Conservation (phyloP, 2,329 filamentous ascomycete genomes). For the Cercospora sp. region DNA sequence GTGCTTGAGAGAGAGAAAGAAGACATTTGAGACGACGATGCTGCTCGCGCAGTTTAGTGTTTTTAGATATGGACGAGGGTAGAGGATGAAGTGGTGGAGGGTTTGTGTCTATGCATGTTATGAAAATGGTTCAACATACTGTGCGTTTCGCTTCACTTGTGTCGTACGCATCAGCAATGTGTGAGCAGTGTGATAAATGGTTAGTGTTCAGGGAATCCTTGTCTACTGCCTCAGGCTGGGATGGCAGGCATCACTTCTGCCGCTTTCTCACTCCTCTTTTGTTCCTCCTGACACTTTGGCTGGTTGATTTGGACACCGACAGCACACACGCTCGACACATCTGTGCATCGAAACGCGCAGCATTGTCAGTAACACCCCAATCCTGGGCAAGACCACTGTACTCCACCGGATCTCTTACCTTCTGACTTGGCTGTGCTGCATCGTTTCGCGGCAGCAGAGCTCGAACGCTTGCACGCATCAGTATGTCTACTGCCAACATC, state of each 20-base stretch:
- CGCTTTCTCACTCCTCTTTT: too few species aligned
- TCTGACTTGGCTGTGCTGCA: too few species aligned
- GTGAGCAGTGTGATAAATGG: too few species aligned
- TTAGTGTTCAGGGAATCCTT: too few species aligned
- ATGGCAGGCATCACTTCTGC: not conserved
- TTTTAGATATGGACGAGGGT: not conserved
- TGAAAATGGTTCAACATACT: not conserved
- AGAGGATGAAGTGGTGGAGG: not conserved
- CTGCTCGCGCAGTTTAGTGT: conserved; percentile 10
- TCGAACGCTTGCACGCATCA: too few species aligned
- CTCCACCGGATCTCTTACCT: too few species aligned
- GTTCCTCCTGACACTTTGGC: too few species aligned
- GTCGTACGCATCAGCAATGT: too few species aligned
- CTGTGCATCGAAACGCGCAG: not conserved
- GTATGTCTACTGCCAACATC: too few species aligned
- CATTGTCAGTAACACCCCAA: not conserved
- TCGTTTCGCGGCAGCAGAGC: too few species aligned
- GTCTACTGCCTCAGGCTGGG: not conserved
- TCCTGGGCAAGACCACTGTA: too few species aligned
- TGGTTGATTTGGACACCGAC: too few species aligned
- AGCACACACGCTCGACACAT: not conserved
- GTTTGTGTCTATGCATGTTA: not conserved
- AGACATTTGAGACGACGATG: not conserved
- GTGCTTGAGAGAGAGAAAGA: not conserved
- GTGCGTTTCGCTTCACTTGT: not conserved